Evolutionary conservation across 345 rosid species (phyloP), one percentile per base, ranked within the genome.

Genomic region (Clausena lansium): DNA sequence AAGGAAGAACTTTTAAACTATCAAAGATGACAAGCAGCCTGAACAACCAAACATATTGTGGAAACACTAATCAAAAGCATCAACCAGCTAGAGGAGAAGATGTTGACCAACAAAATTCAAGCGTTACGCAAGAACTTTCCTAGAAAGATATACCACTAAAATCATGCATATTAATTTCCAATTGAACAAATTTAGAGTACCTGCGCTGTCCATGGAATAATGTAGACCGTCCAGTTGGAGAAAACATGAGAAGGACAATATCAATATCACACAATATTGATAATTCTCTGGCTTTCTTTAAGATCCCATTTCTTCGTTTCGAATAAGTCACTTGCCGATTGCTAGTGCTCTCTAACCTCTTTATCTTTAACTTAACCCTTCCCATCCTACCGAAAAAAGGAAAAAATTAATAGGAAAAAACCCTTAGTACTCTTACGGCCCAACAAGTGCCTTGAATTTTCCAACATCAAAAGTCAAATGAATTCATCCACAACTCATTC

Each of bases 271-370:
- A 93, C 71, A 95, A 78, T 80, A 95, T 93, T 0, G 97, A 93
- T 76, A 95, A 79, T 80, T 95, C 99, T 87, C 77, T 91, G 2
- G 97, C 97, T 86, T 95, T 95, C 89, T 95, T 95, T 85, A 95
- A 67, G 54, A 95, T 91, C 62, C 99, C 99, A 82, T 79, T 87
- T 84, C 85, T 91, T 64, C 97, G 82, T 85, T 93, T 95, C 7
- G 99, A 86, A 82, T 86, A 95, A 62, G 99, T 93, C 73, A 91
- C 90, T 81, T 92, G 94, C 68, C 96, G 83, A 83, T 90, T 88
- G 82, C 82, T 83, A 71, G 89, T 84, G 87, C 87, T 92, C 86
- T 95, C 98, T 32, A 95, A 87, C 77, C 92, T 79, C 92, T 91
- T 95, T 62, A 95, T 89, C 87, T 89, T 90, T 74, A 95, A 84